Percentiles rank a stretch among this genome's conserved stretches.
phyloP scores from a whole-genome alignment of 2,329 filamentous ascomycete genomes.

The Trichophyton simii region DNA sequence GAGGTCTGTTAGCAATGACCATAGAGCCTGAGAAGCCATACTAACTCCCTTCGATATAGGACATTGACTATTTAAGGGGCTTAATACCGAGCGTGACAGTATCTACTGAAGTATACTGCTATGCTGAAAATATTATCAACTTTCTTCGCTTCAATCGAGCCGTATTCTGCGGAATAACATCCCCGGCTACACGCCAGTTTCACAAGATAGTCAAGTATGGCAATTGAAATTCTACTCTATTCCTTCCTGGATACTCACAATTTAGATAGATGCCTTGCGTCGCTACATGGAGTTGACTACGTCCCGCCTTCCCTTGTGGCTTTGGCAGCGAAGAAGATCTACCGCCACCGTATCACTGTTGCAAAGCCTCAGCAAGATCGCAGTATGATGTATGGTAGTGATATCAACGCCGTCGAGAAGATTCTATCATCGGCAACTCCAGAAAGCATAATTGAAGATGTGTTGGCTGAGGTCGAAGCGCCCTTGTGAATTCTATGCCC shows the following conservation, averaged over 20 bases:
- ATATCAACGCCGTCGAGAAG: slow-evolving; percentile 53
- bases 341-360: slow-evolving; percentile 68
- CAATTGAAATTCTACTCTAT: not conserved
- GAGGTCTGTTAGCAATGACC: not conserved
- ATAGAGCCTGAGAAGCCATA: not conserved
- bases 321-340: slow-evolving; percentile 75
- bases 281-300: slow-evolving; percentile 67
- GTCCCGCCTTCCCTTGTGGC: slow-evolving; percentile 72
- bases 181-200: slow-evolving; percentile 67
- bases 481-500: slow-evolving; percentile 32
- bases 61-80: slow-evolving; percentile 48
- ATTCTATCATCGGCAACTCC: slow-evolving; percentile 49
- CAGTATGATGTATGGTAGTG: slow-evolving; percentile 88
- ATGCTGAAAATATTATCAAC: slow-evolving; percentile 74
- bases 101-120: slow-evolving; percentile 66
- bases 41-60: slow-evolving; percentile 14
- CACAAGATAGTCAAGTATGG: slow-evolving; percentile 49
- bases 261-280: slow-evolving; percentile 52
- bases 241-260: slow-evolving; percentile 17
- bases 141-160: slow-evolving; percentile 83
- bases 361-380: slow-evolving; percentile 59
- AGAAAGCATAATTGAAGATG: slow-evolving; percentile 46
- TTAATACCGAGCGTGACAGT: slow-evolving; percentile 48
- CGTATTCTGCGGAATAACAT: slow-evolving; percentile 64
- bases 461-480: slow-evolving; percentile 44